These are phyloP conservation scores for Leishmania major DNA, from an alignment of 208 protist species.

Conservation along the genomic window DNA sequence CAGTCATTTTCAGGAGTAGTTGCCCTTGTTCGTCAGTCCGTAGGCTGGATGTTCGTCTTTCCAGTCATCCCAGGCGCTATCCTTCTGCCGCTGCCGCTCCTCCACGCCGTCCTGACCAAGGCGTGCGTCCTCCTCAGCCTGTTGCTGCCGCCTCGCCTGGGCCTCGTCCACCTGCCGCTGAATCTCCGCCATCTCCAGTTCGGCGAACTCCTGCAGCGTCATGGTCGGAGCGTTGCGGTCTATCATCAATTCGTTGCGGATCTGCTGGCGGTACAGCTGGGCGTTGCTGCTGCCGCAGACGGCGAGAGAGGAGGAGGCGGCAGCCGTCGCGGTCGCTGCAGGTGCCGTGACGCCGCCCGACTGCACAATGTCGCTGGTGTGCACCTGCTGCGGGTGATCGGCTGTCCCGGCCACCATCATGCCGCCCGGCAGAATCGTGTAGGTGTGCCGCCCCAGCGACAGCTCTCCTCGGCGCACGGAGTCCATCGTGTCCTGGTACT, in stretches of 20 bases:
- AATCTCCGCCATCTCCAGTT: constrained; percentile 81
- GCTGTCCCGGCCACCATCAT: constrained; percentile 66
- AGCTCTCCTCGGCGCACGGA: constrained; percentile 71
- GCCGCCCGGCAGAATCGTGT: constrained; percentile 87
- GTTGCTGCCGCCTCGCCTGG: constrained; percentile 38
- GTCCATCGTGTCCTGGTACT: constrained; percentile 78
- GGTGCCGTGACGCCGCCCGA: constrained; percentile 11
- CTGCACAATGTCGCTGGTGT: constrained; percentile 22
- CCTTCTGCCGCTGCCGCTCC: constrained; percentile 84
- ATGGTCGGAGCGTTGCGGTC: constrained; percentile 85
- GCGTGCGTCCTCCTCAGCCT: constrained; percentile 75
- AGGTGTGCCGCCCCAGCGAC: constrained; percentile 74
- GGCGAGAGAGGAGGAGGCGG: constrained; percentile 3
- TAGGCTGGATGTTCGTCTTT: constrained; percentile 85
- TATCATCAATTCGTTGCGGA: constrained; percentile 74
- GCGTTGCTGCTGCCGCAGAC: constrained; percentile 28
- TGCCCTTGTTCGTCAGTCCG: constrained; percentile 79
- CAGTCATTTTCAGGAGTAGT: constrained; percentile 64
- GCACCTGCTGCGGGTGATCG: constrained; percentile 48
- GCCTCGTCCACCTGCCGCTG: constrained; percentile 73
- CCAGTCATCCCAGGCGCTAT: constrained; percentile 78
- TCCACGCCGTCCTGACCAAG: constrained; percentile 84
- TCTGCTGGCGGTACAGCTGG: constrained; percentile 68
- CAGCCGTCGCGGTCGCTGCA: constrained; percentile 1
- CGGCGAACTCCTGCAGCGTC: constrained; percentile 88